Evolutionary conservation across 805 yeast genomes (phyloP), one percentile per base, ranked within the genome.

Genomic region (Saturnispora silvae): DNA sequence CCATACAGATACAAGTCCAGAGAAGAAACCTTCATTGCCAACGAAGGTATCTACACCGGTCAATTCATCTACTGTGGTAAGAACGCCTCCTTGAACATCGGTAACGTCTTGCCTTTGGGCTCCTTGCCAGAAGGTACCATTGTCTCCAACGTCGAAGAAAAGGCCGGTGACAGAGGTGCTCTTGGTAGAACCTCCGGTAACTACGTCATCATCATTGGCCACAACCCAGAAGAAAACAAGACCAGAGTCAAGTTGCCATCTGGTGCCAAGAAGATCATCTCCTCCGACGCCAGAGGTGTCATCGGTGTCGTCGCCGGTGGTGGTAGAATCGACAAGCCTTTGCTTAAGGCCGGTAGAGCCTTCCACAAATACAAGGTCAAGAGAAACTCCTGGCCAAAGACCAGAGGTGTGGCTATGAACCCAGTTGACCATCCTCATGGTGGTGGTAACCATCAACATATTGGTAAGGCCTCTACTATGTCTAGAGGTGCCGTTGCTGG

Each of bases 391-490:
- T 92, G 97, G 97, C 98, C 98, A 74, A 87, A 85, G 83, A 92
- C 97, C 65, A 86, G 97, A 78, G 98, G 97, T 89, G 97, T 89
- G 67, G 98, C 98, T 68, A 89, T 92, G 98, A 89, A 89, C 77
- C 97, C 97, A 70, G 98, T 89, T 69, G 98, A 89, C 70, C 98
- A 89, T 78, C 98, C 98, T 69, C 98, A 89, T 72, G 98, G 98
- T 84, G 97, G 98, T 89, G 98, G 98, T 89, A 87, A 87, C 95
- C 97, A 89, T 74, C 97, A 89, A 78, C 97, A 89, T 72, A 89
- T 87, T 75, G 97, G 97, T 86, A 89, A 89, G 80, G 96, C 97
- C 63, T 89, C 97, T 60, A 89, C 97, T 63, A 89, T 89, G 62
- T 81, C 95, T 58, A 85, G 97, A 82, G 95, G 95, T 71, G 96